These are phyloP conservation scores for Candida labiduridarum DNA, from an alignment of 1,139 yeast species.

Conservation along the genomic window DNA sequence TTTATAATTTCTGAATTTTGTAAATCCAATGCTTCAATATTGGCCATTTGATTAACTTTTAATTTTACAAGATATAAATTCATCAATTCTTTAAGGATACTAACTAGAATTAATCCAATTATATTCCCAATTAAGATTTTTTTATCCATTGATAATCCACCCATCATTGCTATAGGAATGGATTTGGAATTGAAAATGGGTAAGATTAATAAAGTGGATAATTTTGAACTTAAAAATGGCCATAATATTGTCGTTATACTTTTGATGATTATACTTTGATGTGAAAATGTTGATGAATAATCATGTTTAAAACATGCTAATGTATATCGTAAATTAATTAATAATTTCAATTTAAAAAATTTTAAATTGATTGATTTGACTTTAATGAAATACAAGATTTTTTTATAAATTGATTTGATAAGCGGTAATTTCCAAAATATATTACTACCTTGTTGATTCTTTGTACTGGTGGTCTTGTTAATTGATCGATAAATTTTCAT, in stretches of 20 bases:
- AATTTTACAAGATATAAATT: conserved; percentile 34
- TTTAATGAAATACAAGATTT: conserved; percentile 10
- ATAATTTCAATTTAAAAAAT: conserved; percentile 17
- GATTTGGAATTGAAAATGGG: background rate
- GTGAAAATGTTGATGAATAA: conserved; percentile 31
- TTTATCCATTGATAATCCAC: conserved; percentile 24
- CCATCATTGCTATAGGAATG: too few species aligned
- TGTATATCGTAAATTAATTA: conserved; percentile 23
- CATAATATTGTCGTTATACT: conserved; percentile 39
- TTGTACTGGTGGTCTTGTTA: background rate
- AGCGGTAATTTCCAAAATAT: conserved; percentile 1
- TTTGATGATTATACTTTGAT: conserved; percentile 29
- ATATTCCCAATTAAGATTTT: conserved; percentile 35
- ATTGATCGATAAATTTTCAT: conserved; percentile 1
- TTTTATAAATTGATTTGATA: conserved; percentile 13
- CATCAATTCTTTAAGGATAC: conserved; percentile 34
- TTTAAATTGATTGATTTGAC: conserved; percentile 13
- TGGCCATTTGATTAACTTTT: conserved; percentile 27
- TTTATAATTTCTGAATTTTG: conserved; percentile 5
- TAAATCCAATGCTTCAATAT: conserved; percentile 20
- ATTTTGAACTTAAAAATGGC: conserved; percentile 39
- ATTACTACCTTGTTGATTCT: background rate
- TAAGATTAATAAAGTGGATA: background rate
- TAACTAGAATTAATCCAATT: conserved; percentile 36
- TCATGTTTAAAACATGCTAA: conserved; percentile 40